Evolutionary conservation across 257 asterid species (phyloP).

Genomic region (Orobanche coerulescens): DNA sequence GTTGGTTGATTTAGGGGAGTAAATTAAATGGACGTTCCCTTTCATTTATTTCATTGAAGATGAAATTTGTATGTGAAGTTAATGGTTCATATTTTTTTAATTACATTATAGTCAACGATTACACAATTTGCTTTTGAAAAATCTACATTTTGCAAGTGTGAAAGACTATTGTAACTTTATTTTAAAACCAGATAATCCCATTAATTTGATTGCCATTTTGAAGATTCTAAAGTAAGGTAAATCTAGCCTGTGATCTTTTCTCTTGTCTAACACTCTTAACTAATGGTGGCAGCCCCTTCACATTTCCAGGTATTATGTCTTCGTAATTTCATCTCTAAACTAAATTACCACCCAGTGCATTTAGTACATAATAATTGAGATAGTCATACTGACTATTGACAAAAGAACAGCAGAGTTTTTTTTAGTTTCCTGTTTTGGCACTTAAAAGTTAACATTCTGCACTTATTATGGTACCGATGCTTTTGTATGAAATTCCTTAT

Average conservation of each 20-base stretch:
- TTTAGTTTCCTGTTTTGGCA: not conserved
- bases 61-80: too few relatives aligned
- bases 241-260: constrained; percentile 23
- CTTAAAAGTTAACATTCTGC: not conserved
- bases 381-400: not conserved
- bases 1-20: too few relatives aligned
- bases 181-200: not conserved
- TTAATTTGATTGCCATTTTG: not conserved
- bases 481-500: not conserved
- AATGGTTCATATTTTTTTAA: too few relatives aligned
- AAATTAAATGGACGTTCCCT: too few relatives aligned
- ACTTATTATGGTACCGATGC: not conserved
- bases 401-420: not conserved
- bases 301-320: not conserved
- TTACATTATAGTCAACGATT: not conserved
- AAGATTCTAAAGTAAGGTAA: not conserved
- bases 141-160: not conserved
- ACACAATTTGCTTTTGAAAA: not conserved
- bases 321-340: not conserved
- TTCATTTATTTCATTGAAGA: too few relatives aligned
- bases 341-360: not conserved
- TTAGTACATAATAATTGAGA: constrained; percentile 6
- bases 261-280: constrained; percentile 4
- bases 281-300: constrained; percentile 22
- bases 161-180: too few relatives aligned